These are phyloP conservation scores for Suillus subalutaceus DNA, from an alignment of 768 basidiomycete genomes.

Conservation along the genomic window DNA sequence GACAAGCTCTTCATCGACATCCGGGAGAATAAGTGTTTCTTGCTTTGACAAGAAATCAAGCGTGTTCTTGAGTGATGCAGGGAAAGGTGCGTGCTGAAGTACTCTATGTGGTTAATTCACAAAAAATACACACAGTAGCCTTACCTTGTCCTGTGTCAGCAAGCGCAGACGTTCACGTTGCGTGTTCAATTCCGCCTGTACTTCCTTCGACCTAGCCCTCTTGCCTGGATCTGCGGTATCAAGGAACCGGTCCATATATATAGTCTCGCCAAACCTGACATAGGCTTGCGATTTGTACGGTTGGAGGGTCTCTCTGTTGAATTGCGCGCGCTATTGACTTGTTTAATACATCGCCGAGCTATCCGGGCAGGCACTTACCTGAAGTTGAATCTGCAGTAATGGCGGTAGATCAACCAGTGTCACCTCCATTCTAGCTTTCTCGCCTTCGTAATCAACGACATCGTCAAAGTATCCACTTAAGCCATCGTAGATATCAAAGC, in stretches of 20 bases:
- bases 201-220: slow-evolving; percentile 66
- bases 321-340: slow-evolving; percentile 78
- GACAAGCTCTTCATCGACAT: slow-evolving; percentile 64
- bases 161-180: slow-evolving; percentile 70
- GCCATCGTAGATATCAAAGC: slow-evolving; percentile 92
- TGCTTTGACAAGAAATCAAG: slow-evolving; percentile 60
- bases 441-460: slow-evolving; percentile 83
- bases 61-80: slow-evolving; percentile 56
- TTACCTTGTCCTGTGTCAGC: slow-evolving; percentile 74
- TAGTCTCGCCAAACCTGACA: slow-evolving; percentile 84
- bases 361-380: slow-evolving; percentile 53
- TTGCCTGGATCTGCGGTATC: slow-evolving; percentile 73
- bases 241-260: slow-evolving; percentile 92
- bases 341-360: slow-evolving; percentile 12
- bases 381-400: slow-evolving; percentile 91
- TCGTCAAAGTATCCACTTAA: slow-evolving; percentile 91
- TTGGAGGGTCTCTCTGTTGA: slow-evolving; percentile 88
- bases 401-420: slow-evolving; percentile 86
- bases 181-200: slow-evolving; percentile 66
- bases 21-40: slow-evolving; percentile 44
- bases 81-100: slow-evolving; percentile 61
- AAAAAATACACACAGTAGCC: slow-evolving; percentile 8
- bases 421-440: slow-evolving; percentile 86
- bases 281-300: slow-evolving; percentile 97
- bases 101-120: slow-evolving; percentile 4